These are phyloP conservation scores for Chenopodium album DNA, from an alignment of 148 eudicot species.

Conservation along the genomic window DNA sequence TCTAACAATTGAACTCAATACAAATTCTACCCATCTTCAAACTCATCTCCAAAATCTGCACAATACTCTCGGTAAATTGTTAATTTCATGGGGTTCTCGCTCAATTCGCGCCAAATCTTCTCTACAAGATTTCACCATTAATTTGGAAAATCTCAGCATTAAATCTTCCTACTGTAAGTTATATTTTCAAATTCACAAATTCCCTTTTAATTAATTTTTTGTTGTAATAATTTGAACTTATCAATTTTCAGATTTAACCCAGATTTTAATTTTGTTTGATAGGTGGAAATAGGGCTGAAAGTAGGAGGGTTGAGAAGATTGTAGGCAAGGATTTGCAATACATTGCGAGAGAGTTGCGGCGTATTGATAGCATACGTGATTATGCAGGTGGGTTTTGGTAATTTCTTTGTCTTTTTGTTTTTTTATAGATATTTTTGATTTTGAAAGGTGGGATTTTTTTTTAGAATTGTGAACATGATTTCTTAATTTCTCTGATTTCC, in stretches of 20 bases:
- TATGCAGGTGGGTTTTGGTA: constrained; percentile 36
- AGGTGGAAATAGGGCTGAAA: constrained; percentile 30
- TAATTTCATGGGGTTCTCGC: constrained; percentile 38
- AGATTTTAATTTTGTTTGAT: background rate
- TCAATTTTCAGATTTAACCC: background rate
- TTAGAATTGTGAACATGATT: background rate
- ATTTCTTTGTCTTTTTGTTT: constrained; percentile 11
- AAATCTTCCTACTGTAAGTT: constrained; percentile 27
- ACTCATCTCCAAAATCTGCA: constrained; percentile 39
- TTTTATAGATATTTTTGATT: background rate
- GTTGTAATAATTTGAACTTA: background rate
- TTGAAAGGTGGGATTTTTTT: constrained; percentile 2
- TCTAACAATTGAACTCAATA: constrained; percentile 27
- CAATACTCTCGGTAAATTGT: constrained; percentile 23
- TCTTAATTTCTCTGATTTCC: background rate
- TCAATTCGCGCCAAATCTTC: constrained; percentile 42
- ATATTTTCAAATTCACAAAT: constrained; percentile 7
- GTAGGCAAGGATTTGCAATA: constrained; percentile 33
- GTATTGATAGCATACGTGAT: constrained; percentile 38
- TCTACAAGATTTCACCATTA: constrained; percentile 32
- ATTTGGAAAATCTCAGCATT: constrained; percentile 34
- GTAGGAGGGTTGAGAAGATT: constrained; percentile 35
- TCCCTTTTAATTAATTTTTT: background rate
- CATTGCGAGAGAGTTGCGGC: constrained; percentile 37
- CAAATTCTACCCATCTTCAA: constrained; percentile 34